A percentile compares a stretch with the other conserved stretches of the same genome.
phyloP scores from a whole-genome alignment of 2,329 filamentous ascomycete genomes.

The Penicillium sp. region DNA sequence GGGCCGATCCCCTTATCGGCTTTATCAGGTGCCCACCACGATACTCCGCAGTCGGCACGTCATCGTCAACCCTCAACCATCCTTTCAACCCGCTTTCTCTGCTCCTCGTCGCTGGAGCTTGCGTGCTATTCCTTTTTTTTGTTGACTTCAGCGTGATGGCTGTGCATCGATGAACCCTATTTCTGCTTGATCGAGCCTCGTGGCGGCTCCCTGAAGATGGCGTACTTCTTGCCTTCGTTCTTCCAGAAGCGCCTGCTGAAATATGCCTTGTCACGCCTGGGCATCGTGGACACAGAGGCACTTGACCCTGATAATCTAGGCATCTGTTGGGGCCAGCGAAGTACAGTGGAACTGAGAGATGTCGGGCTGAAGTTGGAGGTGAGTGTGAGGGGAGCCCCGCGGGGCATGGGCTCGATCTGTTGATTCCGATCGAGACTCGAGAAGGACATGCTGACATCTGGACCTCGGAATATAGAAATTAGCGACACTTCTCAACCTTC shows the following conservation, averaged over 20 bases:
- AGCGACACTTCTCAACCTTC: conserved; percentile 71
- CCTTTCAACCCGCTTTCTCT: conserved; percentile 15
- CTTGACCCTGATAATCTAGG: conserved; percentile 85
- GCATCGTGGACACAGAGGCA: conserved; percentile 83
- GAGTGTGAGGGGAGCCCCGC: conserved; percentile 33
- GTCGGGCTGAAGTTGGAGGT: conserved; percentile 80
- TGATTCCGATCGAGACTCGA: background rate
- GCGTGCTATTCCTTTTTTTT: conserved; percentile 9
- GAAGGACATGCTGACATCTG: conserved; percentile 28
- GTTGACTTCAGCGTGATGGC: conserved; percentile 20
- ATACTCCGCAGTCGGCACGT: conserved; percentile 37
- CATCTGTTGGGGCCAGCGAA: conserved; percentile 77
- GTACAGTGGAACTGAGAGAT: conserved; percentile 82
- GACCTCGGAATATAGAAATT: conserved; percentile 65
- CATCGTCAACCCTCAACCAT: conserved; percentile 27
- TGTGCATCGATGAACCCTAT: conserved; percentile 31
- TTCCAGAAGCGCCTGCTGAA: conserved; percentile 86
- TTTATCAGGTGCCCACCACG: conserved; percentile 25
- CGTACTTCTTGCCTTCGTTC: conserved; percentile 72
- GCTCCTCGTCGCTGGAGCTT: conserved; percentile 3
- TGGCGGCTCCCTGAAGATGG: conserved; percentile 57
- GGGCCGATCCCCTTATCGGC: conserved; percentile 26
- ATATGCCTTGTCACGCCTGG: conserved; percentile 79
- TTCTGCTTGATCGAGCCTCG: conserved; percentile 29
- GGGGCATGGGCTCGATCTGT: conserved; percentile 5